Conservation (phyloP, 2,329 filamentous ascomycete species). For the Fusarium liriodendri region DNA sequence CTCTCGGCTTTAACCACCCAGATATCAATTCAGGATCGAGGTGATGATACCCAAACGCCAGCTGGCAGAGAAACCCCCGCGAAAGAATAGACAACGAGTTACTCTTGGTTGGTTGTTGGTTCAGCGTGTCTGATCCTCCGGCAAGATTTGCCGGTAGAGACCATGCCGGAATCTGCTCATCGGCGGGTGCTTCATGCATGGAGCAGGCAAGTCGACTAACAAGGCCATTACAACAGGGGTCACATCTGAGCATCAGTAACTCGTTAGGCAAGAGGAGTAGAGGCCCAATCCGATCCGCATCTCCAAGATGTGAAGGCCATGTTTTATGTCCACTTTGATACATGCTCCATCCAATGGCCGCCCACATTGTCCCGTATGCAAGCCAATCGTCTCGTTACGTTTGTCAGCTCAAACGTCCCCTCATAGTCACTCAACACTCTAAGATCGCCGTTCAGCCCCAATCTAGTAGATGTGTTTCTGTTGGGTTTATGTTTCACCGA, state of each 20-base stretch:
- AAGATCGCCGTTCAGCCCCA: neutral
- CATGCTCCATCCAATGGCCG: neutral
- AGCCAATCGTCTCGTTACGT: neutral
- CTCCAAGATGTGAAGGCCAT: neutral
- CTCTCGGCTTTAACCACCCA: neutral
- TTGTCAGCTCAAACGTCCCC: neutral
- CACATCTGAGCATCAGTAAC: neutral
- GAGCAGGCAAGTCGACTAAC: neutral
- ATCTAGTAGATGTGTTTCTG: too few species aligned
- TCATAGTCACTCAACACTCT: neutral
- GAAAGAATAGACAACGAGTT: neutral
- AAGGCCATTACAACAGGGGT: neutral
- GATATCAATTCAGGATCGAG: neutral
- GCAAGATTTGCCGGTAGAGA: neutral
- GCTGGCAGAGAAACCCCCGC: neutral
- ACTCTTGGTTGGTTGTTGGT: neutral
- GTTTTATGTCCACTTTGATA: neutral
- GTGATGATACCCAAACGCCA: neutral
- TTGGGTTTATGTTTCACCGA: too few species aligned
- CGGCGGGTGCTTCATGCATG: neutral
- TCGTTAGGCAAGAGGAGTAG: neutral
- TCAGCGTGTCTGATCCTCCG: neutral
- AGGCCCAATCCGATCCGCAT: neutral
- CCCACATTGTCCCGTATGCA: neutral
- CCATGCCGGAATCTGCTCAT: neutral